Evolutionary conservation across 2,329 filamentous ascomycete species (phyloP).

Genomic region (Botrytis galanthina): DNA sequence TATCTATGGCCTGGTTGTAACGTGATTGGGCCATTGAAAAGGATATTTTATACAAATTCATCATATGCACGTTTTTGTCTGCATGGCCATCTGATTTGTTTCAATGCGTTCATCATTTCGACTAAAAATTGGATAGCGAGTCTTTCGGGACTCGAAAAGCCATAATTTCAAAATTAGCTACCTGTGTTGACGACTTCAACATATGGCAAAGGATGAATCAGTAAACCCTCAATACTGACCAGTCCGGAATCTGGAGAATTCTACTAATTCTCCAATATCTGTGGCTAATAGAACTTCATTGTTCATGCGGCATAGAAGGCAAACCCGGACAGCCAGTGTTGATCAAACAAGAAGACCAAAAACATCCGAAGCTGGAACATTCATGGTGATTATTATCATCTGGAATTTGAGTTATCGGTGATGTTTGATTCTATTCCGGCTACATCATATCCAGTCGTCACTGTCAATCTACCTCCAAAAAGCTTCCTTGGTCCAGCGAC

Average conservation of each 20-base stretch:
- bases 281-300: background rate
- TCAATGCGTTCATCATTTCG: background rate
- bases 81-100: background rate
- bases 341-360: background rate
- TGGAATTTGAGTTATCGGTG: background rate
- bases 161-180: background rate
- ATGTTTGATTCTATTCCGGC: background rate
- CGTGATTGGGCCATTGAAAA: background rate
- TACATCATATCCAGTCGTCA: background rate
- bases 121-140: background rate
- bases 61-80: background rate
- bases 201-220: background rate
- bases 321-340: background rate
- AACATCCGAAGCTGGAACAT: background rate
- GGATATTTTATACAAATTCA: background rate
- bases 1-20: background rate
- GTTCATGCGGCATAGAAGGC: background rate
- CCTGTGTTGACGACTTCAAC: background rate
- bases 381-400: background rate
- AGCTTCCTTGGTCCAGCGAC: constrained; percentile 33
- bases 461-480: constrained; percentile 34
- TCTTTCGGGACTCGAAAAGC: background rate
- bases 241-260: background rate
- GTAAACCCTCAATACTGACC: no score
- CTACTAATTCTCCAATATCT: background rate